Base-by-base conservation (phyloP, 2,329 filamentous ascomycete genomes). In the Nothopassalora personata region DNA sequence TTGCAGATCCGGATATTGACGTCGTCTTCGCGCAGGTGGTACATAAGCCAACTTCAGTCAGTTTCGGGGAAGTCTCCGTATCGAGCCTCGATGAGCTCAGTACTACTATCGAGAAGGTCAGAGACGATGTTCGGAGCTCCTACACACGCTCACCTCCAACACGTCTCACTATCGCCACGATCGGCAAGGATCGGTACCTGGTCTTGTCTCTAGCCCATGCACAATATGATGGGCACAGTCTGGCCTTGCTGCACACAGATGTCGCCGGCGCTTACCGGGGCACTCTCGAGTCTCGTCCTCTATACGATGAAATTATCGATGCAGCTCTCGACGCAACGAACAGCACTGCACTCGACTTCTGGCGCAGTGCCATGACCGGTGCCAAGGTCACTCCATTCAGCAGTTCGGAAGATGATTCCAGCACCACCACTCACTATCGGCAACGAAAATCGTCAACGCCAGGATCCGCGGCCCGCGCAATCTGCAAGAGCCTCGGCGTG, bases 161-260 rank as follows among this genome's bases (percentile, higher is more conserved):
- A 30, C 73, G 72, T 15, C 56, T 83, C 13, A 73, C 72, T 3
- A 53, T 79, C 4, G 64, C 79, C 19, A 62, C 71, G 15, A 68
- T 74, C 19, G 57, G 67, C 0, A 53, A 61, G 5, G 70, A 73
- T 15, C 69, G 56, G 3, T 81, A 80, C 58, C 67, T 85, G n/a
- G 59, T 83, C 4, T 71, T 97, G 1, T 92, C 90, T 0, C 85
- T 96, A 43, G 83, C 91, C 0, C 92, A 97, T 73, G 90, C 91
- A 1, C 79, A 96, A 19, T 97, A 97, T 65, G 92, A 97, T 69
- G 92, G 92, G 0, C 91, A 87, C 83, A 96, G 91, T 2, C 80
- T 97, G 11, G 78, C 80, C 3, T 75, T 95, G 15, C 73, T 97
- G 1, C 90, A 94, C 66, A 77, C 81, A 47, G 86, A 94, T 67